Conservation (phyloP, 257 asterid species). For the Rauvolfia tetraphylla region DNA sequence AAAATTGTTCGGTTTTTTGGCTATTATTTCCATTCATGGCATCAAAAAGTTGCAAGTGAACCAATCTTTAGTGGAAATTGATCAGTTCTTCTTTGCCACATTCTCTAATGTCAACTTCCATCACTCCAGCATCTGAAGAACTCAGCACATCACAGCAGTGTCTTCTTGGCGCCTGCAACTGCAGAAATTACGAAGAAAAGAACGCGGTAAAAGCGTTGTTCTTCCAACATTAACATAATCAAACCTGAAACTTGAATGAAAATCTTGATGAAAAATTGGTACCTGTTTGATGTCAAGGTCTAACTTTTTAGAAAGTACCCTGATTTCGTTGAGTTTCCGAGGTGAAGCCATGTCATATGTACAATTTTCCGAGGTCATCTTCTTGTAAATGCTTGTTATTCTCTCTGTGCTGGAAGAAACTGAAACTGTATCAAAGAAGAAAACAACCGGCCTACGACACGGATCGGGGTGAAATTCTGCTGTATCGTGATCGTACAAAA, state of each 20-base stretch:
- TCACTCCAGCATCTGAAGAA: slow-evolving; percentile 32
- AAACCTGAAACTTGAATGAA: not conserved
- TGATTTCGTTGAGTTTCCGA: slow-evolving; percentile 49
- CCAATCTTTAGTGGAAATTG: slow-evolving; percentile 29
- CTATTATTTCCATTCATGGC: not conserved
- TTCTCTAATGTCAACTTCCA: slow-evolving; percentile 69
- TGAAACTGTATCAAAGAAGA: slow-evolving; percentile 26
- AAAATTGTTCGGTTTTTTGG: not conserved
- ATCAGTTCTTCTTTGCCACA: slow-evolving; percentile 73
- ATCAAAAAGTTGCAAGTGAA: not conserved
- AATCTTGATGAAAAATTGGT: not conserved
- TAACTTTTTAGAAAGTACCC: slow-evolving; percentile 51
- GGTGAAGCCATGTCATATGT: slow-evolving; percentile 55
- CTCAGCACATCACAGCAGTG: slow-evolving; percentile 75
- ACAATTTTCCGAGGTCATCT: slow-evolving; percentile 42
- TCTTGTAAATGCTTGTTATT: slow-evolving; percentile 41
- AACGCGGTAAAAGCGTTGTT: not conserved
- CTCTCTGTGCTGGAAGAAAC: slow-evolving; percentile 28
- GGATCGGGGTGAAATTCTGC: slow-evolving; percentile 41
- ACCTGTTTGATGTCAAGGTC: slow-evolving; percentile 59
- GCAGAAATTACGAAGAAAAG: slow-evolving; percentile 1
- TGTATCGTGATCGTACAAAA: slow-evolving; percentile 31
- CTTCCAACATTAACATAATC: not conserved
- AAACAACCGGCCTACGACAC: slow-evolving; percentile 52
- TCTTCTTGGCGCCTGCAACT: slow-evolving; percentile 78